These are phyloP conservation scores for Tripidium arundinaceum DNA, from an alignment of 202 grass and related monocot species.

Conservation along the genomic window DNA sequence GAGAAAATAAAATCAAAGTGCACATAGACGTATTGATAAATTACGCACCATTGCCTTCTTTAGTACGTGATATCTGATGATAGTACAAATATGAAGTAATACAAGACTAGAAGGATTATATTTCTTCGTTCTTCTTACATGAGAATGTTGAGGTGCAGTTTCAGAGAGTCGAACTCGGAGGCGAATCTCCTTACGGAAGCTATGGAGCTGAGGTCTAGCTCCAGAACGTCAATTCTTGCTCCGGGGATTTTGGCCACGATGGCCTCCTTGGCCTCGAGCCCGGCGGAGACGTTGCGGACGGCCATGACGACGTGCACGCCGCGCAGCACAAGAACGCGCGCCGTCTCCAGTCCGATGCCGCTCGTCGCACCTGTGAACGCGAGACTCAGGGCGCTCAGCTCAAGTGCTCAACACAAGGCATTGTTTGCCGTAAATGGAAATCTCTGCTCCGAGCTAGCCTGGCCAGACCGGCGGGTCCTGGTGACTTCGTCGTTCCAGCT, in stretches of 20 bases:
- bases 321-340: conserved; percentile 60
- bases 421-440: background rate
- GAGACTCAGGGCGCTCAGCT: background rate
- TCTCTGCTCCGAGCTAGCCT: too few relatives aligned
- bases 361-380: conserved; percentile 57
- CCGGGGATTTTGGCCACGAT: conserved; percentile 37
- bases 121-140: conserved; percentile 43
- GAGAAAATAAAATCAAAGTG: too few relatives aligned
- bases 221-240: conserved; percentile 52
- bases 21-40: too few relatives aligned
- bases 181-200: conserved; percentile 62
- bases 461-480: too few relatives aligned
- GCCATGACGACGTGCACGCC: conserved; percentile 67
- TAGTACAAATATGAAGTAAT: too few relatives aligned
- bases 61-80: too few relatives aligned
- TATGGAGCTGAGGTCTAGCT: conserved; percentile 79
- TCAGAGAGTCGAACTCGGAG: conserved; percentile 41
- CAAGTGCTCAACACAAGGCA: background rate
- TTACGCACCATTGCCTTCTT: too few relatives aligned
- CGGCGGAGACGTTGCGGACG: conserved; percentile 48
- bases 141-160: conserved; percentile 63
- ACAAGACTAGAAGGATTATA: too few relatives aligned
- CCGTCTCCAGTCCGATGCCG: conserved; percentile 74
- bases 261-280: conserved; percentile 39
- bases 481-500: too few relatives aligned